These are phyloP conservation scores for Colletotrichum graminicola DNA, from an alignment of 2,329 filamentous ascomycete genomes.

Conservation along the genomic window DNA sequence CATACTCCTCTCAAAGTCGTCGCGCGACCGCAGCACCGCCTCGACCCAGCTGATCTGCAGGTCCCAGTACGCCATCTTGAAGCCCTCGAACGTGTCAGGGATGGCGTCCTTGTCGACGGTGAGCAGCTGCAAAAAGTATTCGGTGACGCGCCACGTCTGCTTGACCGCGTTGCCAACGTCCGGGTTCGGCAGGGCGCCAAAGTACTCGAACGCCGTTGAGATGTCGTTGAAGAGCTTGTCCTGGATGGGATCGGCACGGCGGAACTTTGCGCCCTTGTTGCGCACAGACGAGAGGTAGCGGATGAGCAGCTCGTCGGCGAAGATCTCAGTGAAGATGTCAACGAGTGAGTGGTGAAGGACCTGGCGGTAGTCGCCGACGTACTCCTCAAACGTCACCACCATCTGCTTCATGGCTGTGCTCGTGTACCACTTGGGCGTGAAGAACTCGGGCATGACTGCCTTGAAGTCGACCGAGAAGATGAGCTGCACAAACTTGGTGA, in stretches of 20 bases:
- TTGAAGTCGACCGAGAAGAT: constrained; percentile 94
- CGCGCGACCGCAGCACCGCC: constrained; percentile 84
- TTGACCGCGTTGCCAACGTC: constrained; percentile 83
- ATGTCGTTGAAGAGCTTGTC: constrained; percentile 97
- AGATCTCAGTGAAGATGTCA: constrained; percentile 93
- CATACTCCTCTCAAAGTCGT: constrained; percentile 95
- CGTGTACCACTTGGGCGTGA: constrained; percentile 90
- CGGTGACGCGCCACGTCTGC: constrained; percentile 91
- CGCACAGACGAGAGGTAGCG: constrained; percentile 86
- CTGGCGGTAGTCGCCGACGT: constrained; percentile 86
- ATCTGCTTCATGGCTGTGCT: constrained; percentile 92
- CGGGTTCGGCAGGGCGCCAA: constrained; percentile 76
- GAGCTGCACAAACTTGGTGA: constrained; percentile 85
- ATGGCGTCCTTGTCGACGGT: constrained; percentile 79
- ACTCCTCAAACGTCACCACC: constrained; percentile 94
- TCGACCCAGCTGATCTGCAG: constrained; percentile 96
- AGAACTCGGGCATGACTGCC: constrained; percentile 86
- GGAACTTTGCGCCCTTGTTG: constrained; percentile 92
- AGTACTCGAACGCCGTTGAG: constrained; percentile 89
- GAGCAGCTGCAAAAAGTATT: constrained; percentile 85
- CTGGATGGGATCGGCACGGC: constrained; percentile 85
- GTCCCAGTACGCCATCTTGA: constrained; percentile 93
- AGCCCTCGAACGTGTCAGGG: constrained; percentile 81
- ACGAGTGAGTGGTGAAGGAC: constrained; percentile 88
- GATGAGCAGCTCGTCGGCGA: constrained; percentile 90